phyloP scores from a whole-genome alignment of 2,329 filamentous ascomycete species.

The Hypoxylon sp. region DNA sequence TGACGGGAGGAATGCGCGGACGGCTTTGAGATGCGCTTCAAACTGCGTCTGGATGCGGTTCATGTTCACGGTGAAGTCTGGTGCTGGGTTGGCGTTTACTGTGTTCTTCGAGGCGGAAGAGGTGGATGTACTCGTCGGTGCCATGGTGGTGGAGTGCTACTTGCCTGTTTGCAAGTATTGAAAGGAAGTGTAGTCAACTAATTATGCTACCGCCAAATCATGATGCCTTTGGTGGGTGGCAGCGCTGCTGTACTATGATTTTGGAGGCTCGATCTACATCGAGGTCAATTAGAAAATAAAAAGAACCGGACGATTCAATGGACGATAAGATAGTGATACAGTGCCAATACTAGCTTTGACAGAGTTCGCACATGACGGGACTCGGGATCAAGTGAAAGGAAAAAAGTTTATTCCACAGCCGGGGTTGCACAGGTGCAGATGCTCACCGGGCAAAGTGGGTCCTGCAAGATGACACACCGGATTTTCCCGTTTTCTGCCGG shows the following conservation, averaged over 20 bases:
- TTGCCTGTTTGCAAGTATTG: neutral
- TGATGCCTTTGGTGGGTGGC: neutral
- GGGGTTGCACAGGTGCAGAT: conserved; percentile 35
- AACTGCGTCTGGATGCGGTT: conserved; percentile 52
- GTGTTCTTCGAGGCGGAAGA: conserved; percentile 38
- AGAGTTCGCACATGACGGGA: conserved; percentile 6
- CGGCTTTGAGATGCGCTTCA: conserved; percentile 44
- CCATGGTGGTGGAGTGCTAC: conserved; percentile 42
- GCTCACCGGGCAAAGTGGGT: conserved; percentile 37
- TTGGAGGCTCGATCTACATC: neutral
- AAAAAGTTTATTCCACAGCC: conserved; percentile 25
- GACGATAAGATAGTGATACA: conserved; percentile 38
- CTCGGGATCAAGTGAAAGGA: neutral
- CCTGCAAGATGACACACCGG: conserved; percentile 33
- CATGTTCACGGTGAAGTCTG: conserved; percentile 52
- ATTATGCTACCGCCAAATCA: conserved; percentile 30
- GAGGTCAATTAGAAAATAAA: conserved; percentile 16
- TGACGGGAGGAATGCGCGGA: conserved; percentile 32
- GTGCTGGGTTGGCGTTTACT: conserved; percentile 52
- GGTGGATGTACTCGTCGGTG: conserved; percentile 42
- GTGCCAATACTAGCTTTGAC: neutral
- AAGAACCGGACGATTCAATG: conserved; percentile 6
- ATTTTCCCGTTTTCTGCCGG: conserved; percentile 44
- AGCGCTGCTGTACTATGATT: neutral
- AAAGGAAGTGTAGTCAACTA: neutral